Conservation (phyloP, 2,329 filamentous ascomycete genomes). For the Phyllosticta ampelicida region DNA sequence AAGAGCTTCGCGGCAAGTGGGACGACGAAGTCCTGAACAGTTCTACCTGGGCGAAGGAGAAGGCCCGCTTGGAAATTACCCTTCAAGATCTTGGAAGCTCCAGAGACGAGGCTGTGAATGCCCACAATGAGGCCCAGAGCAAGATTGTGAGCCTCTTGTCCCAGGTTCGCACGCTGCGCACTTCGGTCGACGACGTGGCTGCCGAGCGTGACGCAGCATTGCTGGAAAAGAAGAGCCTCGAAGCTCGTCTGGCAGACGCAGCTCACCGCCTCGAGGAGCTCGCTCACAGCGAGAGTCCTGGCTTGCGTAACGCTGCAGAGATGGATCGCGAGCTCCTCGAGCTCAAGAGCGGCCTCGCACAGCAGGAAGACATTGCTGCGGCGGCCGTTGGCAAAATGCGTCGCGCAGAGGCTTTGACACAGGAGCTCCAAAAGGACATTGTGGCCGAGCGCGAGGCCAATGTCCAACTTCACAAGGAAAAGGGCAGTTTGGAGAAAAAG, state of each 20-base stretch:
- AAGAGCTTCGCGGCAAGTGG: slow-evolving; percentile 92
- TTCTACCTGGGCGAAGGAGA: slow-evolving; percentile 97
- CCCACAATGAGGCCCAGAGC: slow-evolving; percentile 88
- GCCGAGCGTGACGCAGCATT: slow-evolving; percentile 75
- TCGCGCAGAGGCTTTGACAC: slow-evolving; percentile 73
- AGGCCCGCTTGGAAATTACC: slow-evolving; percentile 79
- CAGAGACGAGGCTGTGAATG: slow-evolving; percentile 84
- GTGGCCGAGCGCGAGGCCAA: slow-evolving; percentile 73
- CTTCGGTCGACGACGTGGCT: slow-evolving; percentile 73
- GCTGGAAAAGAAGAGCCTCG: slow-evolving; percentile 83
- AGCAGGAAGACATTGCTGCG: slow-evolving; percentile 84
- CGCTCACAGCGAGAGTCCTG: slow-evolving; percentile 71
- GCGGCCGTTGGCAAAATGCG: slow-evolving; percentile 97
- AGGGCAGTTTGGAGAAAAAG: slow-evolving; percentile 77
- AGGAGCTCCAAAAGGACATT: slow-evolving; percentile 90
- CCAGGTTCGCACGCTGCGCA: slow-evolving; percentile 75
- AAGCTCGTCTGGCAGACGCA: slow-evolving; percentile 75
- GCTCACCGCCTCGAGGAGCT: slow-evolving; percentile 83
- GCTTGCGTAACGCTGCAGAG: slow-evolving; percentile 78
- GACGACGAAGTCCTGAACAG: slow-evolving; percentile 96
- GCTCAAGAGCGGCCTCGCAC: slow-evolving; percentile 76
- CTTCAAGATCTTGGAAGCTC: slow-evolving; percentile 80
- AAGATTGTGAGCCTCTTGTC: slow-evolving; percentile 86
- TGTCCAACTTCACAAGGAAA: slow-evolving; percentile 76
- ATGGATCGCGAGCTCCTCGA: slow-evolving; percentile 84